Conservation (phyloP, 1,139 yeast genomes). For the Pichiaceae sp. region DNA sequence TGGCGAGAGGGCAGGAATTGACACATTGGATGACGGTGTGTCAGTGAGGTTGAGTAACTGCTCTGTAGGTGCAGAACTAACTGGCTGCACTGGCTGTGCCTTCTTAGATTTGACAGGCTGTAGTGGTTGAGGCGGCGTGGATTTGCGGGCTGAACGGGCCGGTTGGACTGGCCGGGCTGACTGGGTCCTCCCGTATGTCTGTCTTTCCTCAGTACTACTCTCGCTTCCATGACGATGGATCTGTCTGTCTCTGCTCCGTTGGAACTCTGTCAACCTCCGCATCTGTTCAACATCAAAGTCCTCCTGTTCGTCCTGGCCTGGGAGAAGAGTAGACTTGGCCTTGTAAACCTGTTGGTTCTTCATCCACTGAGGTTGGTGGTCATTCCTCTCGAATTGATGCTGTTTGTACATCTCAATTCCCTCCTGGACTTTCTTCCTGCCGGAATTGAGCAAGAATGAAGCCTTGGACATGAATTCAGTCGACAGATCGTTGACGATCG, state of each 20-base stretch:
- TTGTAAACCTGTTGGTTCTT: constrained; percentile 44
- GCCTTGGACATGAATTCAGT: constrained; percentile 58
- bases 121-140: neutral
- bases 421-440: constrained; percentile 53
- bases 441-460: constrained; percentile 49
- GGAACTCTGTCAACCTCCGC: constrained; percentile 31
- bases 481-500: constrained; percentile 53
- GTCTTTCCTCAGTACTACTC: neutral
- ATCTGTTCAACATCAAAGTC: constrained; percentile 26
- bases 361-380: constrained; percentile 77
- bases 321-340: constrained; percentile 30
- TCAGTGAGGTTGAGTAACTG: neutral
- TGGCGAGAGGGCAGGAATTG: neutral
- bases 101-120: neutral
- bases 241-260: constrained; percentile 30
- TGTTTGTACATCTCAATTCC: constrained; percentile 56
- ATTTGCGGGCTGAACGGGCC: neutral
- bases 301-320: constrained; percentile 35
- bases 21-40: neutral
- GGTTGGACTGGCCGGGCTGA: neutral
- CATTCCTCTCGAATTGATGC: constrained; percentile 24
- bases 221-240: neutral
- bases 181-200: neutral
- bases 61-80: neutral
- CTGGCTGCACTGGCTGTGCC: neutral